phyloP scores from a whole-genome alignment of 1,139 yeast genomes.

The Yarrowia galli region DNA sequence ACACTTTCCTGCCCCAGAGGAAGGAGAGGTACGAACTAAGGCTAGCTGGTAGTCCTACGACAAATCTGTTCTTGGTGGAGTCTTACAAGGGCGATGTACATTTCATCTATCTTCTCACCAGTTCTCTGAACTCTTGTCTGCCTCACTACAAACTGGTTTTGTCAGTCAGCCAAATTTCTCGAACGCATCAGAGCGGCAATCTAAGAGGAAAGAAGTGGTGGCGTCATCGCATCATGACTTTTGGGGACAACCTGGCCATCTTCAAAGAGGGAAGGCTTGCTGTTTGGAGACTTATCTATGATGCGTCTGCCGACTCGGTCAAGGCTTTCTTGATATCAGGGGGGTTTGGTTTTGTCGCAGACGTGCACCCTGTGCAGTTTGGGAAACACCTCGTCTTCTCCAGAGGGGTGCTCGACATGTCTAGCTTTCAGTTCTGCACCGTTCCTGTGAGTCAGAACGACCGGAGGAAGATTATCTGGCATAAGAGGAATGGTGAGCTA shows the following conservation, averaged over 20 bases:
- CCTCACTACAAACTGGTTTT: constrained; percentile 19
- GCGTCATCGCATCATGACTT: constrained; percentile 6
- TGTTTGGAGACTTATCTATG: not conserved
- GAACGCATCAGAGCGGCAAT: not conserved
- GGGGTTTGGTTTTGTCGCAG: not conserved
- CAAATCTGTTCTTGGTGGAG: constrained; percentile 28
- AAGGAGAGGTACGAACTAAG: not conserved
- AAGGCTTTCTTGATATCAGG: not conserved
- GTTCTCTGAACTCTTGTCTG: constrained; percentile 4
- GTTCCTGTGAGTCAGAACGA: constrained; percentile 6
- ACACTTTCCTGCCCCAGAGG: not conserved
- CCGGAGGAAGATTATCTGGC: constrained; percentile 21
- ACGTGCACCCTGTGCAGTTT: constrained; percentile 22
- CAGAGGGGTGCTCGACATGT: constrained; percentile 32
- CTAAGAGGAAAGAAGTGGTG: constrained; percentile 23
- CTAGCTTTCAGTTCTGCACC: constrained; percentile 7
- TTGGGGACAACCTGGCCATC: constrained; percentile 19
- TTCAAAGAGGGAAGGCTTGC: constrained; percentile 16
- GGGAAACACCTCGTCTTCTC: constrained; percentile 21
- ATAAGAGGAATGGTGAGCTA: constrained; percentile 6
- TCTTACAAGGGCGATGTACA: constrained; percentile 8
- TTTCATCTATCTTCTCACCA: constrained; percentile 8
- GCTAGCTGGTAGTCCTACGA: constrained; percentile 11
- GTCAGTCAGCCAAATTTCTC: not conserved
- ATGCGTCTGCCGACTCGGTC: not conserved